Conservation (phyloP, 495 filamentous ascomycete species). For the Penicillium fimorum region DNA sequence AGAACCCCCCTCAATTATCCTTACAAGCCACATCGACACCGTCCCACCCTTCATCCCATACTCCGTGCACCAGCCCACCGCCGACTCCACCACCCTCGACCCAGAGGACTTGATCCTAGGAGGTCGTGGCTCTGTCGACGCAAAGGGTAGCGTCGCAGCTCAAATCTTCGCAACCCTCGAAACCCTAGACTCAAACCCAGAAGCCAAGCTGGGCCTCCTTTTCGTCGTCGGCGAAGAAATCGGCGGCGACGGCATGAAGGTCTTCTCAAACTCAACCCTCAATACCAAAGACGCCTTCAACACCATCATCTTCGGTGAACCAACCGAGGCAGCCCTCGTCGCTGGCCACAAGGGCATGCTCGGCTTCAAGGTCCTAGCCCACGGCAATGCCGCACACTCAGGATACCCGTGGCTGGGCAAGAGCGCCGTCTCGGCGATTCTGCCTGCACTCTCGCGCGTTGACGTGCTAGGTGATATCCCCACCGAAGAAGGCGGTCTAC, state of each 20-base stretch:
- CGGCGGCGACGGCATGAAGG: slow-evolving; percentile 79
- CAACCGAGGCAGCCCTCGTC: slow-evolving; percentile 82
- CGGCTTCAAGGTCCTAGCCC: slow-evolving; percentile 58
- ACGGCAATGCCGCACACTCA: slow-evolving; percentile 79
- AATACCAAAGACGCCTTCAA: slow-evolving; percentile 48
- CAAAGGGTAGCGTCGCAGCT: slow-evolving; percentile 82
- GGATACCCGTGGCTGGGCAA: slow-evolving; percentile 86
- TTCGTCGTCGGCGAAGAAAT: slow-evolving; percentile 90
- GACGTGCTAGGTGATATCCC: slow-evolving; percentile 52
- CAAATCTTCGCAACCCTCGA: slow-evolving; percentile 67
- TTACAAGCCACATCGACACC: slow-evolving; percentile 74
- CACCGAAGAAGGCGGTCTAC: slow-evolving; percentile 54
- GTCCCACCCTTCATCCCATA: slow-evolving; percentile 66
- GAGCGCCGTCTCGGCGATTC: slow-evolving; percentile 72
- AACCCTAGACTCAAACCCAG: slow-evolving; percentile 48
- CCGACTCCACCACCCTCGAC: slow-evolving; percentile 21
- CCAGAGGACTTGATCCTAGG: slow-evolving; percentile 50
- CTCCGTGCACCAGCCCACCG: slow-evolving; percentile 23
- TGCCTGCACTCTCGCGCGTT: slow-evolving; percentile 63
- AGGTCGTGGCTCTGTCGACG: slow-evolving; percentile 86
- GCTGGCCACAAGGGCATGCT: slow-evolving; percentile 86
- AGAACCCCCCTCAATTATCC: slow-evolving; percentile 59
- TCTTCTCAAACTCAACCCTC: slow-evolving; percentile 42
- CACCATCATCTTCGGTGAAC: slow-evolving; percentile 85
- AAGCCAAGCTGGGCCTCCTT: slow-evolving; percentile 62